Base-by-base conservation (phyloP, 108 stramenopile species). In the Seminavis robusta region DNA sequence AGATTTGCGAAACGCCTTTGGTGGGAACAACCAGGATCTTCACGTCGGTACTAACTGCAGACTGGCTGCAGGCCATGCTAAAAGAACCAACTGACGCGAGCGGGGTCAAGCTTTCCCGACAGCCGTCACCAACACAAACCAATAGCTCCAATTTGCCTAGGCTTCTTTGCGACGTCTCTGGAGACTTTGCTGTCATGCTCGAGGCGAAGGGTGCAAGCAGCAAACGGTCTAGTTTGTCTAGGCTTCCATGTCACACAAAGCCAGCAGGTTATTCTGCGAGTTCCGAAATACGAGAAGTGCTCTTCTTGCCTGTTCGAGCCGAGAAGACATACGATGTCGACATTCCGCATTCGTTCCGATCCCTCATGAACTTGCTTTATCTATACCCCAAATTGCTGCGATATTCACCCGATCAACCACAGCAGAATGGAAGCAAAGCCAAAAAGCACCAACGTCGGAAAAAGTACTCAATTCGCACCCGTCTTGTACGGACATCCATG, bases 221-320 rank as follows among this genome's bases (percentile, higher is more conserved):
- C 24, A 74, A 81, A 44, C 72, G 88, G 2, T 85, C 91, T 1
- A 60, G 76, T 53, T 52, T 93, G 41, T 55, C 84, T n/a, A 73
- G 88, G 29, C 69, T 93, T 34, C 91, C 91, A 10, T 56, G 46
- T 30, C 44, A 77, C 7, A 29, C 20, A 10, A 39, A 34, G 19
- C 73, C 71, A 7, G 77, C 76, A 6, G 86, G 76, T 21, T 88
- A 89, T 34, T 20, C 79, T 7, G 73, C 69, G 34, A 65, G 74
- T 0, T 80, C 80, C 39, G 88, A 89, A 41, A 69, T 87, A 19
- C 79, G 86, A 26, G 91, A 93, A 61, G 74, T 89, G 13, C 47
- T 89, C 37, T 88, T 65, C 42, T 58, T 93, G 23, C 83, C 91
- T 15, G 77, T 83, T 29, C 63, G 79, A 41, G 47, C 62, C 20